Evolutionary conservation across 228 moss, liverwort and hornwort species (phyloP).

Genomic region (Sphagnum fallax): DNA sequence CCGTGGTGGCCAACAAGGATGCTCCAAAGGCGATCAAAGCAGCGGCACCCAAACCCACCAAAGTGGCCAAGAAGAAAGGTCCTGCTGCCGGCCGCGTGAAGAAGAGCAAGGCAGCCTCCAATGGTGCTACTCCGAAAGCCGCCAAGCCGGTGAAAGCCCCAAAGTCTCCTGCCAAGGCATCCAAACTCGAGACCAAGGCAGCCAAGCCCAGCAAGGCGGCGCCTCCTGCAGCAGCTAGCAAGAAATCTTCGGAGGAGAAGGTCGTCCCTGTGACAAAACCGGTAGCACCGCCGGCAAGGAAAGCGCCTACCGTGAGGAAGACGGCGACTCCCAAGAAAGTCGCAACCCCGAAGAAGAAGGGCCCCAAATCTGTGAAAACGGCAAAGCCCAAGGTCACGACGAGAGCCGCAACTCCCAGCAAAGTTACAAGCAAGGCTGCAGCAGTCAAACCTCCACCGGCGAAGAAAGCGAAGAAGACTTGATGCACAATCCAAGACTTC

Average conservation of each 20-base stretch:
- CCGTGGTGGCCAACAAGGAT: constrained; percentile 24
- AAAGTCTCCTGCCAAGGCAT: neutral
- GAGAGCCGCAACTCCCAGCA: neutral
- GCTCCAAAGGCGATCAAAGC: constrained; percentile 29
- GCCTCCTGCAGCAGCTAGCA: neutral
- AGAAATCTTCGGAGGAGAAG: constrained; percentile 8
- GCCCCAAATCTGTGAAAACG: constrained; percentile 48
- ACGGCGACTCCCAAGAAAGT: constrained; percentile 32
- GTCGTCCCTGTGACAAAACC: constrained; percentile 24
- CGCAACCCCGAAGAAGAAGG: constrained; percentile 48
- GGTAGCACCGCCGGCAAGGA: constrained; percentile 32
- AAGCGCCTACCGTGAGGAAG: constrained; percentile 5
- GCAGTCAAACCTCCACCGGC: constrained; percentile 28
- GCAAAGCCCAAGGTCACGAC: constrained; percentile 26
- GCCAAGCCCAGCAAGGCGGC: neutral
- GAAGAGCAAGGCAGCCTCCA: constrained; percentile 14
- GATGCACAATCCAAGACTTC: constrained; percentile 2
- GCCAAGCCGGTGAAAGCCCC: constrained; percentile 5
- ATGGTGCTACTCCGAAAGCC: constrained; percentile 27
- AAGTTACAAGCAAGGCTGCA: constrained; percentile 11
- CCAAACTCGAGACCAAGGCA: constrained; percentile 10
- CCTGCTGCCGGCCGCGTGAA: constrained; percentile 24
- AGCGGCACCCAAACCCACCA: neutral
- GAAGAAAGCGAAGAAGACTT: constrained; percentile 67
- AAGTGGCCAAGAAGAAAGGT: constrained; percentile 14